phyloP scores from a whole-genome alignment of 192 early-diverging fungal genomes.

The Gaertneriomyces sp. region DNA sequence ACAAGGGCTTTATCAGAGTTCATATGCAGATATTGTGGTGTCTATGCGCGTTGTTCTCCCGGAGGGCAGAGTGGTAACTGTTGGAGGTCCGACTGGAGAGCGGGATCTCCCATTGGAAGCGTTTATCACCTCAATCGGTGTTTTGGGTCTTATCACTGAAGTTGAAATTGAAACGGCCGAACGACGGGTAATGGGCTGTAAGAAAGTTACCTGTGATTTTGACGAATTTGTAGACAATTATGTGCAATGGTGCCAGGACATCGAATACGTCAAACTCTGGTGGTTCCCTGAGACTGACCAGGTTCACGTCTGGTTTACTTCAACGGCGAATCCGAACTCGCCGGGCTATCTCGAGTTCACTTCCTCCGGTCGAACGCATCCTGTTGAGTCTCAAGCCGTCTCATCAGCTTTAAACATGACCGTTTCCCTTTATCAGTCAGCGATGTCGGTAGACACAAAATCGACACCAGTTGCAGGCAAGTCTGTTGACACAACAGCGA shows the following conservation, averaged over 20 bases:
- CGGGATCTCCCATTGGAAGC: slow-evolving; percentile 24
- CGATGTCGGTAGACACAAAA: slow-evolving; percentile 30
- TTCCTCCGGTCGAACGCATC: background rate
- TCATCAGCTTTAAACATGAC: slow-evolving; percentile 19
- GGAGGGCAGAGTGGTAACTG: slow-evolving; percentile 6
- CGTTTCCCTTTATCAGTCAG: slow-evolving; percentile 15
- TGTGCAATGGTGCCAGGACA: slow-evolving; percentile 11
- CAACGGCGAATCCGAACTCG: slow-evolving; percentile 5
- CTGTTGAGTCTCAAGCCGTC: slow-evolving; percentile 5
- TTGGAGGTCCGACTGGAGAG: slow-evolving; percentile 5
- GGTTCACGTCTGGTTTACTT: slow-evolving; percentile 31
- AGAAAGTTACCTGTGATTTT: slow-evolving; percentile 30
- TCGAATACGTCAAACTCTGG: slow-evolving; percentile 38
- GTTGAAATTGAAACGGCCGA: slow-evolving; percentile 24
- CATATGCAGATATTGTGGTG: slow-evolving; percentile 28
- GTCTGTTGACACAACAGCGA: background rate
- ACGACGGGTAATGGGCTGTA: slow-evolving; percentile 15
- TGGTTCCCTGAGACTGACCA: slow-evolving; percentile 46
- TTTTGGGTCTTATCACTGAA: slow-evolving; percentile 28
- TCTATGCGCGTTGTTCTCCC: slow-evolving; percentile 25
- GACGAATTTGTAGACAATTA: slow-evolving; percentile 11
- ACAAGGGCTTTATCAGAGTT: slow-evolving; percentile 27
- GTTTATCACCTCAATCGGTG: slow-evolving; percentile 26
- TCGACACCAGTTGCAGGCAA: background rate
- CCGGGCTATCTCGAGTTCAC: background rate